A percentile compares a stretch with the other conserved stretches of the same genome.
Conservation (phyloP, 306 rosid species). For the Inga oerstediana region DNA sequence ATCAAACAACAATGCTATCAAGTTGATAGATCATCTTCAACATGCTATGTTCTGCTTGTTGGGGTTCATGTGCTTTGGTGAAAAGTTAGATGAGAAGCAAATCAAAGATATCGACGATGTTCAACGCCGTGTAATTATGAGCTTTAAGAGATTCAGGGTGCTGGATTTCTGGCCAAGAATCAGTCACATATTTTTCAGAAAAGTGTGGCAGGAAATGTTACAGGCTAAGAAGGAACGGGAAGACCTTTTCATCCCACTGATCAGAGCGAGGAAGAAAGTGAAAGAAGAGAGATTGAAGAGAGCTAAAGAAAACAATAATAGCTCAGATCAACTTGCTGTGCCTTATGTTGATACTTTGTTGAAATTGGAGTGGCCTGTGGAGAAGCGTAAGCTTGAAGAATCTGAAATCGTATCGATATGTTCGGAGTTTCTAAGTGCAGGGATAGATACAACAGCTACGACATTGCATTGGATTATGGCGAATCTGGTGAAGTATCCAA, state of each 20-base stretch:
- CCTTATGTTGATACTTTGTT: background rate
- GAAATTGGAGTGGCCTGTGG: background rate
- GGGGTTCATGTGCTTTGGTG: background rate
- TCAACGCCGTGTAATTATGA: background rate
- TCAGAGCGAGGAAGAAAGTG: background rate
- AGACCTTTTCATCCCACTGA: background rate
- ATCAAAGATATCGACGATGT: background rate
- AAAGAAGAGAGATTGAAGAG: background rate
- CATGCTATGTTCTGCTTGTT: background rate
- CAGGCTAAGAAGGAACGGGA: background rate
- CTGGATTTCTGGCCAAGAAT: background rate
- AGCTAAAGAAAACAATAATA: background rate
- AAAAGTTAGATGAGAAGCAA: background rate
- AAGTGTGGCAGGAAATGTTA: background rate
- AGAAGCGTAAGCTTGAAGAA: background rate
- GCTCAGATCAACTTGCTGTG: background rate
- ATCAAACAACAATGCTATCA: background rate
- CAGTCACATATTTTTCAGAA: background rate
- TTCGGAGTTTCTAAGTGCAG: background rate
- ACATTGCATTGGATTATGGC: background rate
- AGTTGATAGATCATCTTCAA: background rate
- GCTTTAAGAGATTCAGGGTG: background rate
- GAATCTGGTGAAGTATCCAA: background rate
- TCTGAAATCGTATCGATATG: background rate
- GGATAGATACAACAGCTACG: background rate